Evolutionary conservation across 805 yeast genomes (phyloP), one percentile per base, ranked within the genome.

Genomic region (Lipomyces kockii): DNA sequence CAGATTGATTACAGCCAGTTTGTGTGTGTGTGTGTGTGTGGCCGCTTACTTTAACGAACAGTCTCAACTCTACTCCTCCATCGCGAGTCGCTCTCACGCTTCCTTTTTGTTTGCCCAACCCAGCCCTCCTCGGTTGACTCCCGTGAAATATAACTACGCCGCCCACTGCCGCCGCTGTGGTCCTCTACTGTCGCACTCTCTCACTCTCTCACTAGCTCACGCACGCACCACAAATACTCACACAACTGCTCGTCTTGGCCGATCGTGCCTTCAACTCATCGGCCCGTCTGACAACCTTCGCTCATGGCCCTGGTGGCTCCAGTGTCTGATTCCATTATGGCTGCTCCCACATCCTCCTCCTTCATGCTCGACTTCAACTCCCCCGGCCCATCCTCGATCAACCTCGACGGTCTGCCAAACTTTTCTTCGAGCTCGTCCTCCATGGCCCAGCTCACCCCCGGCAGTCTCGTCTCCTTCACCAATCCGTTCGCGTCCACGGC

Each of bases 401-500:
- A 8, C n/a, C n/a, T 52, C 55, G 55, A 52, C 55, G 7, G 34
- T 25, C 29, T 25, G n/a, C 55, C 29, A 9, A 52, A 11, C 53
- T 22, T 22, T n/a, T 20, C 55, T 14, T 52, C 55, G 17, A 52
- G 27, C 27, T 55, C 43, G 25, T 11, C 59, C 12, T 32, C 59
- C 39, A 20, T 27, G 11, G 58, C 34, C 43, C 49, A 43, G 49
- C 49, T 43, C 25, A 52, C 55, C n/a, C 55, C 55, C 8, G 55
- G 29, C 55, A 29, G 34, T 53, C 43, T 56, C 34, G 22, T 32
- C 43, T 20, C 59, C 11, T 29, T 34, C 46, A 56, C 59, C 14
- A 56, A 32, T 27, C 43, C 59, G 6, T 56, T 34, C 43, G 22
- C 59, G 11, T 56, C 59, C 39, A 32, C 59, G 25, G 32, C 59